Evolutionary conservation across 1,284 basidiomycete species (phyloP).

Genomic region (Trametes sp.): DNA sequence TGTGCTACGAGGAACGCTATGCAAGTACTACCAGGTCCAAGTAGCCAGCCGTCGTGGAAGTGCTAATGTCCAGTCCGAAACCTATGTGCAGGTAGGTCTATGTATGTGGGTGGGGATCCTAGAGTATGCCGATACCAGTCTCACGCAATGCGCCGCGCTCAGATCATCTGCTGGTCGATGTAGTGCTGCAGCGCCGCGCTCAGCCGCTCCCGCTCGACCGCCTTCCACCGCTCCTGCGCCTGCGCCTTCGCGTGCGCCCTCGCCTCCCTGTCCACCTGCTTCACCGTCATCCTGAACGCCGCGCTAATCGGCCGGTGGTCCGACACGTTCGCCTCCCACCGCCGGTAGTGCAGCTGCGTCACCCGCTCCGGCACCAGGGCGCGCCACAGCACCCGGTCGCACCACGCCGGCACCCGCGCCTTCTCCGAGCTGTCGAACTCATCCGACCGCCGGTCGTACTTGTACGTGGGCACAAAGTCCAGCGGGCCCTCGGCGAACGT

Average conservation of each 20-base stretch:
- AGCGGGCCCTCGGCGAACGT: conserved; percentile 86
- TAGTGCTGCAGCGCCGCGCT: conserved; percentile 62
- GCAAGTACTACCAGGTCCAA: background rate
- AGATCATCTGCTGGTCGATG: conserved; percentile 43
- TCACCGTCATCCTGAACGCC: conserved; percentile 75
- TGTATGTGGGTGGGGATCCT: conserved; percentile 1
- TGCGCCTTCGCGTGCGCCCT: conserved; percentile 62
- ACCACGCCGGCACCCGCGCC: conserved; percentile 92
- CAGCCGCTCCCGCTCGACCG: conserved; percentile 63
- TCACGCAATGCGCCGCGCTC: conserved; percentile 12
- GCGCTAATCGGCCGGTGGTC: conserved; percentile 92
- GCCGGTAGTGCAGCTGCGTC: conserved; percentile 67
- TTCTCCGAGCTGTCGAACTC: conserved; percentile 93
- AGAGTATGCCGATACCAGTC: background rate
- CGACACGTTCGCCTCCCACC: conserved; percentile 86
- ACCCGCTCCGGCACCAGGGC: conserved; percentile 65
- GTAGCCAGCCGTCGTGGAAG: background rate
- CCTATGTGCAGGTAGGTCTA: conserved; percentile 5
- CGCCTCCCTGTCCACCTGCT: conserved; percentile 68
- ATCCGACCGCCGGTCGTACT: conserved; percentile 84
- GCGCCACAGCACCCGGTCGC: conserved; percentile 93
- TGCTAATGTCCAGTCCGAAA: conserved; percentile 10
- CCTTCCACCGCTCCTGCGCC: conserved; percentile 65
- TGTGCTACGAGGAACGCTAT: background rate
- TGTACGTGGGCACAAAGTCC: conserved; percentile 92